Conservation (phyloP, 805 yeast species). For the Saccharomycopsis malanga region DNA sequence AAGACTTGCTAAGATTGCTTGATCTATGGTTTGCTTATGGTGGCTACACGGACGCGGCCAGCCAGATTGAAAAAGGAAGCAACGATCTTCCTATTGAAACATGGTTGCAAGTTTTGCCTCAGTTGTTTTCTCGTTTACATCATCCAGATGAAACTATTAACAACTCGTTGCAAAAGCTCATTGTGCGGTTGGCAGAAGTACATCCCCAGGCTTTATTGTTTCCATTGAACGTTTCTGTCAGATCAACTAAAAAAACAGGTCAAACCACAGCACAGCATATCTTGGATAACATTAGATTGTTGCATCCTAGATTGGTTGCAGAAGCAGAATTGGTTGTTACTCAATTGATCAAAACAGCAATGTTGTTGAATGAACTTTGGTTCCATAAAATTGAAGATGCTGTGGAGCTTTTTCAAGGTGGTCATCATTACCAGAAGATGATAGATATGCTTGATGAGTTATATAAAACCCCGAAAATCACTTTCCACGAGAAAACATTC, state of each 20-base stretch:
- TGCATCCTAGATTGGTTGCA: constrained; percentile 75
- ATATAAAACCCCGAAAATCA: constrained; percentile 79
- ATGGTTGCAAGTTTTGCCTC: constrained; percentile 95
- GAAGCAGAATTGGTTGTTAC: constrained; percentile 93
- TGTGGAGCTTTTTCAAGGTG: constrained; percentile 86
- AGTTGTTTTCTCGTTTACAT: constrained; percentile 90
- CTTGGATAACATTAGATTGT: constrained; percentile 85
- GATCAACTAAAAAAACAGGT: constrained; percentile 83
- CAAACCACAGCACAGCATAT: constrained; percentile 89
- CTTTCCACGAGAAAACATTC: constrained; percentile 87
- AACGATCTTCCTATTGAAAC: constrained; percentile 82
- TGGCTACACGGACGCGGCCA: constrained; percentile 85
- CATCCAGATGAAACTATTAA: constrained; percentile 87
- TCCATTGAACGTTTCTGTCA: constrained; percentile 92
- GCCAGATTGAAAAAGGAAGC: constrained; percentile 86
- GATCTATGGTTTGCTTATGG: constrained; percentile 97
- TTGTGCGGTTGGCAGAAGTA: constrained; percentile 84
- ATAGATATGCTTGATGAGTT: constrained; percentile 83
- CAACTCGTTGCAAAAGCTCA: constrained; percentile 65
- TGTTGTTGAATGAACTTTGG: constrained; percentile 97
- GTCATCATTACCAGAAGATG: constrained; percentile 92
- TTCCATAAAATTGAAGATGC: constrained; percentile 97
- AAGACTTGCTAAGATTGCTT: constrained; percentile 82
- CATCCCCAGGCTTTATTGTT: constrained; percentile 97
- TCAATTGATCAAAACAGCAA: constrained; percentile 91